A percentile compares a stretch with the other conserved stretches of the same genome.
Evolutionary conservation across 352 stramenopile genomes (phyloP).

Genomic region (Pythium monospermum): DNA sequence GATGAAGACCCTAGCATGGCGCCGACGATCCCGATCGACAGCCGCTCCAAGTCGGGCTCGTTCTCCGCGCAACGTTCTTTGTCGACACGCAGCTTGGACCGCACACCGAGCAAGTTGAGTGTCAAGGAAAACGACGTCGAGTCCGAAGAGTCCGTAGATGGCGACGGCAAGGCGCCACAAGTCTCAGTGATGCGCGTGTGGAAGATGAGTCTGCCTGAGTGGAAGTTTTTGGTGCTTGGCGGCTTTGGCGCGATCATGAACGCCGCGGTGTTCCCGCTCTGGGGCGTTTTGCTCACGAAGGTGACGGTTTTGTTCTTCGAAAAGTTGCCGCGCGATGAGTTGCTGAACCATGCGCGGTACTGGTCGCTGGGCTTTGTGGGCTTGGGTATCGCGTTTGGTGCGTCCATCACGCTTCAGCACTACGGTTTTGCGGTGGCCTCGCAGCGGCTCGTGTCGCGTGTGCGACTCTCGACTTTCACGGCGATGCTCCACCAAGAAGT

Average conservation of each 20-base stretch:
- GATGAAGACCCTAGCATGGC: constrained; percentile 4
- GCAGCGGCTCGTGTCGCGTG: constrained; percentile 27
- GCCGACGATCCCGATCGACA: neutral
- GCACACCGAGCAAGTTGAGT: neutral
- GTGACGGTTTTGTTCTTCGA: constrained; percentile 26
- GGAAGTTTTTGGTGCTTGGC: constrained; percentile 29
- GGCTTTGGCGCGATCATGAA: constrained; percentile 34
- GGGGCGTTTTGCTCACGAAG: constrained; percentile 24
- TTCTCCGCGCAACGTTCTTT: too few species aligned
- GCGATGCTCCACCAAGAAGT: constrained; percentile 48
- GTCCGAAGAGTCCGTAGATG: neutral
- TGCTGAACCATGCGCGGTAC: constrained; percentile 11
- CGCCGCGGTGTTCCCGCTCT: constrained; percentile 26
- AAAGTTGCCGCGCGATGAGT: constrained; percentile 4
- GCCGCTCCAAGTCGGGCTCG: neutral
- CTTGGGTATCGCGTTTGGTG: constrained; percentile 17
- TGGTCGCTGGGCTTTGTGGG: constrained; percentile 25
- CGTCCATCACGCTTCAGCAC: constrained; percentile 18
- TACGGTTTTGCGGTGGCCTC: constrained; percentile 29
- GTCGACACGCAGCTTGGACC: too few species aligned
- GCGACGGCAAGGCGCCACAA: neutral
- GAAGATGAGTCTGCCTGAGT: constrained; percentile 19
- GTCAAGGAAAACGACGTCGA: constrained; percentile 1
- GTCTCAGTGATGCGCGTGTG: constrained; percentile 17
- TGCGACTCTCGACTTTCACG: constrained; percentile 23